These are phyloP conservation scores for Theobroma grandiflorum DNA, from an alignment of 441 rosid species.

Conservation along the genomic window DNA sequence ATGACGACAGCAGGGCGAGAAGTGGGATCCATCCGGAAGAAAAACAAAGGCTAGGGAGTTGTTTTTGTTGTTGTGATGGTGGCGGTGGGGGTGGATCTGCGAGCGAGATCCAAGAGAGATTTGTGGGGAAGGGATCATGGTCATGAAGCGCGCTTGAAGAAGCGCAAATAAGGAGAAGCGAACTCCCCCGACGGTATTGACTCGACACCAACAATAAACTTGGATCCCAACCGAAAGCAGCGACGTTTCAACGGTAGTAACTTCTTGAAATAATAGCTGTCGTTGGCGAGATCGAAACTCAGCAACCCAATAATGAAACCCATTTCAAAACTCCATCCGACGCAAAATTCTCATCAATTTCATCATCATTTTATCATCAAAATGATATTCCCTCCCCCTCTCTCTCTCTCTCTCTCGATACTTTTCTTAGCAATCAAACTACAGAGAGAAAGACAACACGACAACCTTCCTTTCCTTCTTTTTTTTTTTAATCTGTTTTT, in stretches of 20 bases:
- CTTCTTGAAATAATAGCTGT: not conserved
- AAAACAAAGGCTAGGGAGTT: conserved; percentile 14
- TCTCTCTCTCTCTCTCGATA: conserved; percentile 1
- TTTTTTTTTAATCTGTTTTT: not conserved
- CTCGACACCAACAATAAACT: conserved; percentile 33
- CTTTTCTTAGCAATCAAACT: conserved; percentile 32
- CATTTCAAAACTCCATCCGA: conserved; percentile 43
- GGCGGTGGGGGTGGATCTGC: conserved; percentile 47
- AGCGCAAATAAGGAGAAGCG: conserved; percentile 34
- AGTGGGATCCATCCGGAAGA: conserved; percentile 76
- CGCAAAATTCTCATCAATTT: conserved; percentile 30
- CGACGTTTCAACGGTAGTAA: conserved; percentile 50
- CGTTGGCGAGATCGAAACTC: conserved; percentile 25
- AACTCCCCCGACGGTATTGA: conserved; percentile 32
- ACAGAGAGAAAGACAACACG: conserved; percentile 9
- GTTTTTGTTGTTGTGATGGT: conserved; percentile 22
- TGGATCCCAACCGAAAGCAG: conserved; percentile 70
- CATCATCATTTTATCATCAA: conserved; percentile 23
- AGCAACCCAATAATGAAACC: conserved; percentile 26
- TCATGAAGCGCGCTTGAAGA: conserved; percentile 46
- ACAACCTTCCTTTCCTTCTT: conserved; percentile 18
- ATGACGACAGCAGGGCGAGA: conserved; percentile 96
- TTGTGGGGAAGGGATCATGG: conserved; percentile 59
- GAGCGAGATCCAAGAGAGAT: conserved; percentile 60
- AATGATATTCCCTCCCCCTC: conserved; percentile 4